Base-by-base conservation (phyloP, 495 filamentous ascomycete genomes). In the Xylaria telfairii region DNA sequence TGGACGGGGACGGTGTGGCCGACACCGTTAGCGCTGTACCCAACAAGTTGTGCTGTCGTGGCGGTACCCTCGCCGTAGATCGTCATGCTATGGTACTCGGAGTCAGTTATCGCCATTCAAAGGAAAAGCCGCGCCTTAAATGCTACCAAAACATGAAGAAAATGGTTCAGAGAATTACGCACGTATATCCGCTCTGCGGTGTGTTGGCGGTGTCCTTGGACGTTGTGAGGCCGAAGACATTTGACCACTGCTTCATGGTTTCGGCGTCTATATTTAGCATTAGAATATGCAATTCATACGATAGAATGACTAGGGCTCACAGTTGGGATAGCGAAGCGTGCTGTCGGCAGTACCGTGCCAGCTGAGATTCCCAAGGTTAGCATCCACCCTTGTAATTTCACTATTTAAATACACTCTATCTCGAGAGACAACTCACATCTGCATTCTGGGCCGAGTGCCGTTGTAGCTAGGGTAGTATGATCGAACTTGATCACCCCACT, bases 391-490 rank as follows among this genome's bases (percentile, higher is more conserved):
- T n/a, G 19, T 21, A 10, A 28, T 39, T 51, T 30, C 4, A 17
- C 21, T 24, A 44, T 60, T 9, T 37, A 26, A 28, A 28, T 19
- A 37, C 4, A 19, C 7, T 28, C 9, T 4, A 28, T 53, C 64
- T 13, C 46, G 10, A 28, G 39, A 19, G 30, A 44, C 6, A 30
- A 72, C 81, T 77, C 49, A 84, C 83, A 87, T 80, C 77, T 88
- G 85, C 78, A 87, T 77, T 49, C 78, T 78, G 12, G 86, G 82
- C 1, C 83, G 76, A 6, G 77, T 69, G 13, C 87, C 84, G 51
- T 77, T 86, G 74, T 83, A 89, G 21, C 81, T 78, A 0, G 85
- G 84, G 70, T 86, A 89, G 62, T 82, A 84, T 7, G 78, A 79
- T 21, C 83, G 77, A 3, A 82, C 80, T 34, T 84, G 70, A 68